Conservation (phyloP, 352 stramenopile genomes). For the Globisporangium splendens region DNA sequence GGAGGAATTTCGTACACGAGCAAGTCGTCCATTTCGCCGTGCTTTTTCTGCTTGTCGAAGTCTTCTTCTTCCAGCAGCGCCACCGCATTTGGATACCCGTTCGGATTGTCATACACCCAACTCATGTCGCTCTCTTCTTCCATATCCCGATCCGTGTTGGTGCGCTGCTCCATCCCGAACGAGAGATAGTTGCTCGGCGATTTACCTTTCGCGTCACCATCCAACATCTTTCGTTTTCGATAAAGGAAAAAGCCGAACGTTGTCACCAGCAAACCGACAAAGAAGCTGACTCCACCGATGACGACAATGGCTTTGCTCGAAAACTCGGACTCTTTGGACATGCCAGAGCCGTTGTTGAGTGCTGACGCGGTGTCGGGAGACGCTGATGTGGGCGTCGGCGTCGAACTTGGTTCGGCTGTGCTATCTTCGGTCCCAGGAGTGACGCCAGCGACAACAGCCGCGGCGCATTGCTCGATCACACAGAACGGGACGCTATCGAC, state of each 20-base stretch:
- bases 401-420: background rate
- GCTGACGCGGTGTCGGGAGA: background rate
- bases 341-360: constrained; percentile 4
- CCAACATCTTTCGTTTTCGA: constrained; percentile 22
- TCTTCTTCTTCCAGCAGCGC: constrained; percentile 62
- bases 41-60: constrained; percentile 33
- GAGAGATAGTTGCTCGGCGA: constrained; percentile 24
- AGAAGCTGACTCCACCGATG: constrained; percentile 49
- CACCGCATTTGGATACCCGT: constrained; percentile 32
- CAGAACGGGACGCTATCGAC: constrained; percentile 9
- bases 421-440: background rate
- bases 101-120: constrained; percentile 51
- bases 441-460: background rate
- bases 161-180: constrained; percentile 23
- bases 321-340: constrained; percentile 20
- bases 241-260: constrained; percentile 33
- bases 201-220: constrained; percentile 19
- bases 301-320: constrained; percentile 43
- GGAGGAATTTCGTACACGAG: constrained; percentile 74
- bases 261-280: constrained; percentile 36
- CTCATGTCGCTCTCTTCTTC: constrained; percentile 43
- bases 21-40: constrained; percentile 58
- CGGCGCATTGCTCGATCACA: constrained; percentile 7
- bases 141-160: constrained; percentile 20
- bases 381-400: background rate